A percentile compares a stretch with the other conserved stretches of the same genome.
phyloP scores from a whole-genome alignment of 139 green algal genomes.

The Chlorella sp. region DNA sequence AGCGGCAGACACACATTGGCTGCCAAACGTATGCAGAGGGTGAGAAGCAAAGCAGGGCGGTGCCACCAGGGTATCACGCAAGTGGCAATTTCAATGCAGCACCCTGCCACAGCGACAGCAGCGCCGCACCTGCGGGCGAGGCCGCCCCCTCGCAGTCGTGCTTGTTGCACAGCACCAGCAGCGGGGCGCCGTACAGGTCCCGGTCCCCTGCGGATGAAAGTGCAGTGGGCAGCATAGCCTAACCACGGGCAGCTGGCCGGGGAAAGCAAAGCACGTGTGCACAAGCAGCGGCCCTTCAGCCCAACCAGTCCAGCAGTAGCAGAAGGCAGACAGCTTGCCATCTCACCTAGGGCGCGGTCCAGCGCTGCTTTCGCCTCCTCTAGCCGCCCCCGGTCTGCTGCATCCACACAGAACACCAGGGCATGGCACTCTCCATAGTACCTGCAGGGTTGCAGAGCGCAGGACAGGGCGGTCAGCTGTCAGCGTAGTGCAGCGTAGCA shows the following conservation, averaged over 20 bases:
- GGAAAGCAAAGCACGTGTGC: background rate
- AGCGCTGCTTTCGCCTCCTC: constrained; percentile 74
- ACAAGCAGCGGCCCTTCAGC: no score
- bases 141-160: constrained; percentile 71
- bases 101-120: no score
- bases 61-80: no score
- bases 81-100: no score
- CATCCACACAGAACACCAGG: constrained; percentile 92
- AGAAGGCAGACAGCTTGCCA: background rate
- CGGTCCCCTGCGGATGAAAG: constrained; percentile 38
- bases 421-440: constrained; percentile 95
- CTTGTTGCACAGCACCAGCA: constrained; percentile 97
- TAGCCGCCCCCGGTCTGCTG: constrained; percentile 57
- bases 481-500: no score
- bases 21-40: no score
- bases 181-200: constrained; percentile 84
- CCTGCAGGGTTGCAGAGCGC: no score
- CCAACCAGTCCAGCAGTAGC: no score
- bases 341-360: constrained; percentile 71
- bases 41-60: no score
- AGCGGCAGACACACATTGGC: no score
- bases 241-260: no score
- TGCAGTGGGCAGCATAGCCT: background rate
- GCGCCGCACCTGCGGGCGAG: background rate
- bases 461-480: no score